Percentiles rank a stretch among this genome's conserved stretches.
Evolutionary conservation across 495 filamentous ascomycete species (phyloP).

Genomic region (Trichoderma virens): DNA sequence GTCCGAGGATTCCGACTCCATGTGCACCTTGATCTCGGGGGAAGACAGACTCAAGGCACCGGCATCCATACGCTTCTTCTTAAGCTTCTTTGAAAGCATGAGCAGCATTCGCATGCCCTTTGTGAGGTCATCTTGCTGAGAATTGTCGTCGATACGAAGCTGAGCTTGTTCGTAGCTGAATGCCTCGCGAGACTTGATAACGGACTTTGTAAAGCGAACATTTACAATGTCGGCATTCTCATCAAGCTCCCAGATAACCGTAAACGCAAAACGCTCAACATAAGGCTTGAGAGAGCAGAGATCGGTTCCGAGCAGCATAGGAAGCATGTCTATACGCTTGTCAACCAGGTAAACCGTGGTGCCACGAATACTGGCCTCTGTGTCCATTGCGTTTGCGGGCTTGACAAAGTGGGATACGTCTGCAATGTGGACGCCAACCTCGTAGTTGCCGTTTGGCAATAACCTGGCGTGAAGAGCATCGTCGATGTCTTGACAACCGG

Average conservation of each 20-base stretch:
- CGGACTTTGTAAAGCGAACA: slow-evolving; percentile 85
- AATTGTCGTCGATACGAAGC: slow-evolving; percentile 78
- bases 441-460: slow-evolving; percentile 87
- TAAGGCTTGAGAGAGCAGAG: slow-evolving; percentile 96
- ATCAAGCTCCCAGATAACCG: slow-evolving; percentile 87
- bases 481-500: slow-evolving; percentile 95
- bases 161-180: slow-evolving; percentile 98
- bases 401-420: slow-evolving; percentile 98
- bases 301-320: slow-evolving; percentile 89
- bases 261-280: slow-evolving; percentile 95
- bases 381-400: slow-evolving; percentile 94
- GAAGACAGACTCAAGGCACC: slow-evolving; percentile 91
- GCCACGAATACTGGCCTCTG: slow-evolving; percentile 83
- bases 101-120: slow-evolving; percentile 82
- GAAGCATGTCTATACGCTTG: slow-evolving; percentile 99
- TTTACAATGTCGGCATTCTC: slow-evolving; percentile 76
- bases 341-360: slow-evolving; percentile 97
- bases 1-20: slow-evolving; percentile 90
- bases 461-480: slow-evolving; percentile 84
- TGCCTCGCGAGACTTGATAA: slow-evolving; percentile 94
- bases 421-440: slow-evolving; percentile 98
- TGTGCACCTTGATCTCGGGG: slow-evolving; percentile 89
- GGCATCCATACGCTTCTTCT: slow-evolving; percentile 90
- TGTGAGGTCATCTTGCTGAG: slow-evolving; percentile 80
- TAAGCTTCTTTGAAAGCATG: slow-evolving; percentile 86